These are phyloP conservation scores for Coprinopsis sp. DNA, from an alignment of 768 basidiomycete species.

Conservation along the genomic window DNA sequence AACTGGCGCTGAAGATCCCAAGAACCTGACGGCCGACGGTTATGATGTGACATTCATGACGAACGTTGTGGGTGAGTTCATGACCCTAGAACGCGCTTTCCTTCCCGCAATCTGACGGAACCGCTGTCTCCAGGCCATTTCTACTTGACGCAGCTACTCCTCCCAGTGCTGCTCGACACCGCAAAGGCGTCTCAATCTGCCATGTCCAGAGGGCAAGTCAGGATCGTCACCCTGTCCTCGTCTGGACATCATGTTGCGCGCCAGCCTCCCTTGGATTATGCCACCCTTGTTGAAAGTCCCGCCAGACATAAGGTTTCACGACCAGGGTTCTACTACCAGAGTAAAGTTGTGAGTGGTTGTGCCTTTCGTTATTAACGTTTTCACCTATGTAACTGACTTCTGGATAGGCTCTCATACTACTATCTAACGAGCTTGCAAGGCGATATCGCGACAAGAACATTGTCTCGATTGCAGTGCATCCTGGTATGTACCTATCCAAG, in stretches of 20 bases:
- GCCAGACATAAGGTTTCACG: too few species aligned
- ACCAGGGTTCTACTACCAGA: too few species aligned
- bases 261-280: slow-evolving; percentile 26
- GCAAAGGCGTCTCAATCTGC: slow-evolving; percentile 27
- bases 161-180: slow-evolving; percentile 34
- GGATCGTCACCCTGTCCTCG: slow-evolving; percentile 37
- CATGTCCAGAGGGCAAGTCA: slow-evolving; percentile 26
- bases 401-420: slow-evolving; percentile 35
- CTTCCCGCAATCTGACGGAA: too few species aligned
- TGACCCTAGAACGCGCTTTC: slow-evolving; percentile 11
- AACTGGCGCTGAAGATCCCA: slow-evolving; percentile 38
- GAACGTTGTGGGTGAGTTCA: slow-evolving; percentile 41
- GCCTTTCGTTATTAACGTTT: background rate
- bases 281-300: slow-evolving; percentile 32
- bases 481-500: slow-evolving; percentile 21
- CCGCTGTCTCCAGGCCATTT: slow-evolving; percentile 47
- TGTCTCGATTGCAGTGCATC: slow-evolving; percentile 39
- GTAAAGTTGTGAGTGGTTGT: slow-evolving; percentile 32
- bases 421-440: slow-evolving; percentile 37
- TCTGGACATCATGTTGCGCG: slow-evolving; percentile 20
- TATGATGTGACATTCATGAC: slow-evolving; percentile 56
- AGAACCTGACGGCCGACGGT: slow-evolving; percentile 43
- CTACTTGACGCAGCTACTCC: slow-evolving; percentile 46
- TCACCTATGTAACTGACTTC: background rate
- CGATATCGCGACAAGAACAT: slow-evolving; percentile 39